Base-by-base conservation (phyloP, 1,139 yeast genomes). In the Lodderomyces beijingensis region DNA sequence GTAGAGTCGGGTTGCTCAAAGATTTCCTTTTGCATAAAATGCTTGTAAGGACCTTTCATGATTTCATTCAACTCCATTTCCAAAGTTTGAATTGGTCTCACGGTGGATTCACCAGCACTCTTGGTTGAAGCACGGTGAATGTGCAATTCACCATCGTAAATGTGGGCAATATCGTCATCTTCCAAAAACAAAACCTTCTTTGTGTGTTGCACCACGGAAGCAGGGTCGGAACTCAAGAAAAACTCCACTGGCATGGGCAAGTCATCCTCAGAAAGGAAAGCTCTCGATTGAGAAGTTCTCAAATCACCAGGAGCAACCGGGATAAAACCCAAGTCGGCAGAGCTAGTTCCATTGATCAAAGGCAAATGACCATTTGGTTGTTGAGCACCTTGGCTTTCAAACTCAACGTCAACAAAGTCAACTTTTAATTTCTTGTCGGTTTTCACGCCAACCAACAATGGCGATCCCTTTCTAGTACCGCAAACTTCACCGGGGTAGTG, bases 1-100 rank as follows among this genome's bases (percentile, higher is more conserved):
- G 96, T 85, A 4, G 97, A 89, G 53, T 93, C 98, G 28, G 98
- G 98, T 66, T 93, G 99, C 63, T 93, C 98, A 55, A 84, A 86
- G 49, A 93, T 93, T 67, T 93, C 99, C 74, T 93, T 93, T 65
- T 89, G 95, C 99, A 93, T 93, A 61, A 89, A 93, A 63, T 91
- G 98, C 48, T 77, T 79, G 69, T 84, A 91, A 45, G 86, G 84
- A 50, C 98, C 98, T 71, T 88, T 91, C 98, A 91, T 91, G 55
- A 93, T 91, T 67, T 91, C 94, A 44, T 94, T 93, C 56, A 93
- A 77, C 66, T 93, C 96, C 83, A 93, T 76, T 65, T 93, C 98
- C 53, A 93, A 74, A 36, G 97, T 91, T 63, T 91, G 96, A 53
- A 93, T 93, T 38, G 91, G 84, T 70, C 99, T 83, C 36, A 88